A percentile compares a stretch with the other conserved stretches of the same genome.
Conservation (phyloP, 495 filamentous ascomycete species). For the Penicillium taxi region DNA sequence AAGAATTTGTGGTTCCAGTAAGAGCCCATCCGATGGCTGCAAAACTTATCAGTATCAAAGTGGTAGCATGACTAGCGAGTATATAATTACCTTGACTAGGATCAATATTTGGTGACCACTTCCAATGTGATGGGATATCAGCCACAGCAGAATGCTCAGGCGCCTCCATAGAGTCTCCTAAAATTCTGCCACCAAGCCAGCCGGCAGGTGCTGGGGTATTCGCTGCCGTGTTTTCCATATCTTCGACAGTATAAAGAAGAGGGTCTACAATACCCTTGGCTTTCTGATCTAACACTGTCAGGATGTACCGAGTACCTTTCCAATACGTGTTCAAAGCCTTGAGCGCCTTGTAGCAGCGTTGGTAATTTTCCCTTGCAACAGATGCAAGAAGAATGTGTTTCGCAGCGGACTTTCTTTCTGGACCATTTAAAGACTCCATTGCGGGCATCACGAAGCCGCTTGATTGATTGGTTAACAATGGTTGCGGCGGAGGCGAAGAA, state of each 20-base stretch:
- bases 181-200: conserved; percentile 35
- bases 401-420: conserved; percentile 44
- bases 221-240: conserved; percentile 58
- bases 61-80: conserved; percentile 23
- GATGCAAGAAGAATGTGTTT: conserved; percentile 68
- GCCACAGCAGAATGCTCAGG: conserved; percentile 20
- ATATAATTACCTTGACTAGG: conserved; percentile 44
- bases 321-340: conserved; percentile 71
- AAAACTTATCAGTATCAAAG: conserved; percentile 11
- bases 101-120: conserved; percentile 39
- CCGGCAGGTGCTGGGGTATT: conserved; percentile 29
- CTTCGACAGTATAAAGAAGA: conserved; percentile 67
- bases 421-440: conserved; percentile 25
- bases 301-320: conserved; percentile 78
- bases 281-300: conserved; percentile 79
- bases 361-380: conserved; percentile 71
- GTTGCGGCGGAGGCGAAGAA: conserved; percentile 24
- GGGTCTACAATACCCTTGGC: conserved; percentile 77
- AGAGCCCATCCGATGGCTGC: conserved; percentile 68
- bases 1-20: conserved; percentile 74
- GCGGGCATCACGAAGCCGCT: conserved; percentile 38
- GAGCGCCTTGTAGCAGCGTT: conserved; percentile 71
- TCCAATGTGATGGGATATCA: conserved; percentile 22
- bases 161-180: too few species aligned
- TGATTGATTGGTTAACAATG: conserved; percentile 30